Evolutionary conservation across 2,329 filamentous ascomycete species (phyloP).

Genomic region (Elsinoe perseae): DNA sequence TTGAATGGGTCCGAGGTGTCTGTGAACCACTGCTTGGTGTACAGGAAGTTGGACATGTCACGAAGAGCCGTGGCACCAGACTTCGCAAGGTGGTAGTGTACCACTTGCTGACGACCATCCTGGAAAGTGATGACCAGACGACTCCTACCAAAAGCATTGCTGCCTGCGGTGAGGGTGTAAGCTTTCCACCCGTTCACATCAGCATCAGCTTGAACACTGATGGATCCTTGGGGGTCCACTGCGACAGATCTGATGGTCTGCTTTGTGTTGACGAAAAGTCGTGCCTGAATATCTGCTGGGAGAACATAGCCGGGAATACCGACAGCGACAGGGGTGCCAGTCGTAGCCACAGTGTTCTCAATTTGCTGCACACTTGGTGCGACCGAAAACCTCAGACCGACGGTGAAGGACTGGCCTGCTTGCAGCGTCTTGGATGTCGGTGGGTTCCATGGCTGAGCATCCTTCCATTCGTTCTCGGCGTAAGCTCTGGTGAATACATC

Average conservation of each 20-base stretch:
- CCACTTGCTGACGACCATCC: slow-evolving; percentile 43
- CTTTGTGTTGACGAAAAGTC: slow-evolving; percentile 40
- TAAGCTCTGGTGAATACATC: slow-evolving; percentile 48
- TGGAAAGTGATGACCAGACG: slow-evolving; percentile 43
- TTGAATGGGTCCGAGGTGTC: slow-evolving; percentile 47
- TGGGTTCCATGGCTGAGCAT: slow-evolving; percentile 47
- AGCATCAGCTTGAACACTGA: slow-evolving; percentile 30
- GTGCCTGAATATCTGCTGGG: slow-evolving; percentile 40
- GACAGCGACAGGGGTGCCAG: slow-evolving; percentile 43
- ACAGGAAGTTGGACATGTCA: slow-evolving; percentile 48
- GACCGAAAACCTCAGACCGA: slow-evolving; percentile 47
- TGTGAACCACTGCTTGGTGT: slow-evolving; percentile 46
- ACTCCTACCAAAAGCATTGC: slow-evolving; percentile 43
- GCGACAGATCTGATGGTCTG: slow-evolving; percentile 37
- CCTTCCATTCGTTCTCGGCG: slow-evolving; percentile 50
- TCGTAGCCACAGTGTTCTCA: slow-evolving; percentile 39
- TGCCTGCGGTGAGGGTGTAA: slow-evolving; percentile 40
- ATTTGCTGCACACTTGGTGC: slow-evolving; percentile 41
- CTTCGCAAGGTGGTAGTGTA: slow-evolving; percentile 52
- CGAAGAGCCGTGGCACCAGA: slow-evolving; percentile 37
- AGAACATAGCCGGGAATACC: slow-evolving; percentile 51
- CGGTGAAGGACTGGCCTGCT: slow-evolving; percentile 39
- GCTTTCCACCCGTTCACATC: slow-evolving; percentile 22
- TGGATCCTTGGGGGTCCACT: slow-evolving; percentile 33
- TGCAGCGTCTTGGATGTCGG: slow-evolving; percentile 42